These are phyloP conservation scores for Diaporthe sp. DNA, from an alignment of 2,329 filamentous ascomycete species.

Conservation along the genomic window DNA sequence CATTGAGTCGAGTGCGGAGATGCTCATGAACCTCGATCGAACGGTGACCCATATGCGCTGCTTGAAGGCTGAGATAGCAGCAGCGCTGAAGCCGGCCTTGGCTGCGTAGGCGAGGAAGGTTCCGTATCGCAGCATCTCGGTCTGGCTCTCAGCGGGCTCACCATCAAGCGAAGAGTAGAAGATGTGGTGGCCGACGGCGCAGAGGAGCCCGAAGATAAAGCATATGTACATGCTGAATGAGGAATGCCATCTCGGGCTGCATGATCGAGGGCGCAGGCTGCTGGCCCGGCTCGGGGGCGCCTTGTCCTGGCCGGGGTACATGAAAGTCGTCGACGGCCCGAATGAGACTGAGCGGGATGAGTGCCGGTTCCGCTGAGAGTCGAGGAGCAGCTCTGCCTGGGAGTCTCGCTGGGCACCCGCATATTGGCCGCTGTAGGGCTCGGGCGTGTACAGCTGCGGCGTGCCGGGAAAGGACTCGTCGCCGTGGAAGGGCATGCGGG, in stretches of 20 bases:
- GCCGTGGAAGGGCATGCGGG: conserved; percentile 38
- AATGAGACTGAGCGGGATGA: conserved; percentile 36
- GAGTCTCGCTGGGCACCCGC: conserved; percentile 20
- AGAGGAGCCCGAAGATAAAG: conserved; percentile 53
- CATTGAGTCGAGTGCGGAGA: conserved; percentile 50
- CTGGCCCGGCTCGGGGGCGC: not conserved
- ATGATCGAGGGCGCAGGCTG: conserved; percentile 9
- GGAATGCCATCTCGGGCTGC: conserved; percentile 40
- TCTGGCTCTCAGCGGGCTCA: conserved; percentile 50
- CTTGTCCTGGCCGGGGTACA: conserved; percentile 8
- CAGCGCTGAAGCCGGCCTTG: conserved; percentile 55
- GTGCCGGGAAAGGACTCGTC: conserved; percentile 26
- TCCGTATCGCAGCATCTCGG: conserved; percentile 56
- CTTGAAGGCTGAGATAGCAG: conserved; percentile 48
- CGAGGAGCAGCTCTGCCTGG: conserved; percentile 29
- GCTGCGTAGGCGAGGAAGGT: conserved; percentile 55
- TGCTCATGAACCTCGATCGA: conserved; percentile 45
- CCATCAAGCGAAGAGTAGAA: conserved; percentile 54
- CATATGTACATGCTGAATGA: conserved; percentile 53
- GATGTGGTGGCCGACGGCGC: conserved; percentile 54
- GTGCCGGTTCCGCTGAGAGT: not conserved
- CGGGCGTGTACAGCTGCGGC: conserved; percentile 24
- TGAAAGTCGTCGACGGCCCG: conserved; percentile 24
- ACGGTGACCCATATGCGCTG: conserved; percentile 48
- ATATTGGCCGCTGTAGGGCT: not conserved